phyloP scores from a whole-genome alignment of 805 yeast genomes.

The Candida xyloterini region DNA sequence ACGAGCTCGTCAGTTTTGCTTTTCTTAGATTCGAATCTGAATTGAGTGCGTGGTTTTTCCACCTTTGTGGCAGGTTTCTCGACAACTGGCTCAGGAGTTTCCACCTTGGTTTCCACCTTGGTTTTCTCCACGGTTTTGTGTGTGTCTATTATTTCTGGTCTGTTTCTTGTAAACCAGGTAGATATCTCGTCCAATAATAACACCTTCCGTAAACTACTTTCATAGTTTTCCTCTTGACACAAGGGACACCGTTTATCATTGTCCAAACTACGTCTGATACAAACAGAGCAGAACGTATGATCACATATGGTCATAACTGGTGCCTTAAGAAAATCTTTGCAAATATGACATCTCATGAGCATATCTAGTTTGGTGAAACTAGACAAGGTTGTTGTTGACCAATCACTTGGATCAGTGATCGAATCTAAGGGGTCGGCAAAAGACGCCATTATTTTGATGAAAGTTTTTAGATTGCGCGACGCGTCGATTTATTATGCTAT shows the following conservation, averaged over 20 bases:
- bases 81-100: constrained; percentile 7
- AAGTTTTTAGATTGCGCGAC: constrained; percentile 13
- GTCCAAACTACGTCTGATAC: constrained; percentile 72
- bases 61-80: constrained; percentile 3
- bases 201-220: constrained; percentile 65
- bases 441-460: constrained; percentile 12
- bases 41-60: background rate
- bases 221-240: constrained; percentile 68
- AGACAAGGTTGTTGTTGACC: constrained; percentile 55
- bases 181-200: constrained; percentile 70
- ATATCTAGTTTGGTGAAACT: constrained; percentile 61
- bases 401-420: constrained; percentile 71
- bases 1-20: constrained; percentile 35
- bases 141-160: constrained; percentile 38
- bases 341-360: constrained; percentile 76
- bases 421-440: constrained; percentile 24
- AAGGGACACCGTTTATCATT: constrained; percentile 67
- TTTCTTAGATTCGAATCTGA: constrained; percentile 19
- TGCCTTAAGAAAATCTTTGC: constrained; percentile 75
- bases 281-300: constrained; percentile 85
- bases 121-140: constrained; percentile 4
- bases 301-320: constrained; percentile 85
- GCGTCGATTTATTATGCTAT: constrained; percentile 11
- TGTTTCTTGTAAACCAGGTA: constrained; percentile 44
- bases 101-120: constrained; percentile 8